These are phyloP conservation scores for Metschnikowia hibisci DNA, from an alignment of 805 yeast species.

Conservation along the genomic window DNA sequence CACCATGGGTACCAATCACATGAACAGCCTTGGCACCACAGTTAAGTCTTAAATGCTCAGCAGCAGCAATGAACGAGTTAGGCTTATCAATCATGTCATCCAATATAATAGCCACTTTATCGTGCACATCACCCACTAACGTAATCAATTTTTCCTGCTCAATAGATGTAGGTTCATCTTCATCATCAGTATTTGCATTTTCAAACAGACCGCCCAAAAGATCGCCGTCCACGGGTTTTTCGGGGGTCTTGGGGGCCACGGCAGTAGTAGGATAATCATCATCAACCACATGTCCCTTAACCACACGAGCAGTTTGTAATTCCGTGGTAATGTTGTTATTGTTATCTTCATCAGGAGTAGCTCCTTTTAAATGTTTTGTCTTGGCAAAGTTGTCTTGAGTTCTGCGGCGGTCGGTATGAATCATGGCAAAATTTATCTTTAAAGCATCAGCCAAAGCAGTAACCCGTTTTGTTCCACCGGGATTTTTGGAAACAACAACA, in stretches of 20 bases:
- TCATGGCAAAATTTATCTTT: conserved; percentile 97
- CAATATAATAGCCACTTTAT: conserved; percentile 85
- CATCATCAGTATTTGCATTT: conserved; percentile 80
- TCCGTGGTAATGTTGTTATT: conserved; percentile 70
- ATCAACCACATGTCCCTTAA: conserved; percentile 94
- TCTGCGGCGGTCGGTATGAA: conserved; percentile 96
- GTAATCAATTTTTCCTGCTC: conserved; percentile 86
- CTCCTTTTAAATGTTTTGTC: conserved; percentile 38
- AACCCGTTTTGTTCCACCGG: conserved; percentile 98
- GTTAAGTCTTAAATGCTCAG: conserved; percentile 91
- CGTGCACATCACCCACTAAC: conserved; percentile 91
- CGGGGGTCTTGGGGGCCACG: conserved; percentile 1
- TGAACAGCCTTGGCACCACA: conserved; percentile 94
- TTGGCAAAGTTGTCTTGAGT: conserved; percentile 55
- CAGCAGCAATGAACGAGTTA: conserved; percentile 90
- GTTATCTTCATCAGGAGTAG: conserved; percentile 48
- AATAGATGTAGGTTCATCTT: conserved; percentile 63
- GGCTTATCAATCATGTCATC: conserved; percentile 99
- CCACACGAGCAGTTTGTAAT: conserved; percentile 92
- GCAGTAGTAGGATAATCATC: conserved; percentile 53
- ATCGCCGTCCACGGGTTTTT: conserved; percentile 33
- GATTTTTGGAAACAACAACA: conserved; percentile 97
- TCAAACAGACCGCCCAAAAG: conserved; percentile 81
- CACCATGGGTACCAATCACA: conserved; percentile 93
- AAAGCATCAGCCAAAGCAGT: conserved; percentile 96